Conservation (phyloP, 2,329 filamentous ascomycete species). For the Dactylonectria macrodidyma region DNA sequence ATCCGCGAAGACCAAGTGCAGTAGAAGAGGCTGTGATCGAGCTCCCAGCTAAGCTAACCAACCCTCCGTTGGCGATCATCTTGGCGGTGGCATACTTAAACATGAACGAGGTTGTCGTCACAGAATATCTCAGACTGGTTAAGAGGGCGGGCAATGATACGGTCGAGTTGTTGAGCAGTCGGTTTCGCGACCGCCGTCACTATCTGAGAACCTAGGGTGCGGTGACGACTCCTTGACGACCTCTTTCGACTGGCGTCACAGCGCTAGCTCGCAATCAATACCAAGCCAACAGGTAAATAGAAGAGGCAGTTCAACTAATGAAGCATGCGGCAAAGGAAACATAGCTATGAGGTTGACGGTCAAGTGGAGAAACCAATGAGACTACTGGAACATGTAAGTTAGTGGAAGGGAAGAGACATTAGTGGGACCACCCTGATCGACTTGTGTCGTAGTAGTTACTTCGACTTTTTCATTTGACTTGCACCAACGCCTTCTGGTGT, state of each 20-base stretch:
- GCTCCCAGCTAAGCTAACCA: conserved; percentile 49
- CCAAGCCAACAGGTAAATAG: neutral
- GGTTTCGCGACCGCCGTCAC: conserved; percentile 52
- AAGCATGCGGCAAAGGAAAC: neutral
- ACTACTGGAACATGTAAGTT: no score
- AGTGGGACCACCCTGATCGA: neutral
- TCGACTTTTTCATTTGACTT: no score
- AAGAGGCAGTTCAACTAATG: conserved; percentile 25
- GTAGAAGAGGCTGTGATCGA: conserved; percentile 21
- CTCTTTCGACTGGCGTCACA: conserved; percentile 14
- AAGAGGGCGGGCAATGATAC: conserved; percentile 49
- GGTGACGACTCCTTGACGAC: conserved; percentile 54
- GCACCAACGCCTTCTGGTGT: no score
- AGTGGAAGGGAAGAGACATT: neutral
- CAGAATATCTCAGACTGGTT: conserved; percentile 54
- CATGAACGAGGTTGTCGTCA: conserved; percentile 40
- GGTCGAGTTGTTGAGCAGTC: conserved; percentile 24
- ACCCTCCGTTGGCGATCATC: conserved; percentile 56
- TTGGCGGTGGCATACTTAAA: conserved; percentile 60
- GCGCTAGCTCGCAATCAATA: conserved; percentile 25
- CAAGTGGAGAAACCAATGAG: no score
- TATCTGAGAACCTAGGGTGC: conserved; percentile 52
- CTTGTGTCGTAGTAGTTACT: neutral
- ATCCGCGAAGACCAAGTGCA: conserved; percentile 2
- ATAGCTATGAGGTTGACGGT: no score